phyloP scores from a whole-genome alignment of 129 eudicot species.

The Daucus carota region DH1_v3.0 NC_030388.2:23801001-23801500 shows the following conservation, averaged over 20 bases:
- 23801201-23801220: not conserved
- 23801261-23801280: slow-evolving; percentile 94
- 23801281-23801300: slow-evolving; percentile 99
- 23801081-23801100: not conserved
- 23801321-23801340: slow-evolving; percentile 88
- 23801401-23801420: not conserved
- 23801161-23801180: no score
- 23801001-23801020: not conserved
- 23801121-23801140: no score
- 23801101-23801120: no score
- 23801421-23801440: not conserved
- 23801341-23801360: slow-evolving; percentile 33
- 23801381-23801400: not conserved
- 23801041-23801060: not conserved
- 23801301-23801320: slow-evolving; percentile 79
- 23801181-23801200: not conserved
- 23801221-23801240: slow-evolving; percentile 6
- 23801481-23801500: not conserved
- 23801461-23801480: not conserved
- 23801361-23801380: slow-evolving; percentile 12
- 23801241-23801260: slow-evolving; percentile 95
- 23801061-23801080: not conserved
- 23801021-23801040: no score
- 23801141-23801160: no score
- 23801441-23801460: no score